Evolutionary conservation across 2,329 filamentous ascomycete genomes (phyloP).

Genomic region (Penicillium vulpinum): DNA sequence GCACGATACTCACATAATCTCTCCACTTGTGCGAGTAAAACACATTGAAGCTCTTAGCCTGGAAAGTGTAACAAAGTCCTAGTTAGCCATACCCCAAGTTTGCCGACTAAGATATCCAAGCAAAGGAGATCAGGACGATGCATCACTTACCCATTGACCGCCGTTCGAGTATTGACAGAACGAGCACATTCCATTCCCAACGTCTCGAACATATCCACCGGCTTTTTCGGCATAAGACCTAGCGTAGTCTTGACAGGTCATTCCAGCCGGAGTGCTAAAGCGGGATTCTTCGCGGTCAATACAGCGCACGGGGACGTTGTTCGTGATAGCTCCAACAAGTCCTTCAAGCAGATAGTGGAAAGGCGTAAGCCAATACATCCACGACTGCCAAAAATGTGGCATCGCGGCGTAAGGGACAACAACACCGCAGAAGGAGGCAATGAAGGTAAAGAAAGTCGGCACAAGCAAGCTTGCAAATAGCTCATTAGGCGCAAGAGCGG

Average conservation of each 20-base stretch:
- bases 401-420: slow-evolving; percentile 66
- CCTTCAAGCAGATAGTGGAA: slow-evolving; percentile 68
- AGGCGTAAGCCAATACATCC: slow-evolving; percentile 68
- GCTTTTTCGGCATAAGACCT: slow-evolving; percentile 52
- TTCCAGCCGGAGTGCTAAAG: slow-evolving; percentile 60
- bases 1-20: slow-evolving; percentile 51
- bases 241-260: slow-evolving; percentile 63
- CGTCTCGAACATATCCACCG: slow-evolving; percentile 62
- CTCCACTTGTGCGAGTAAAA: slow-evolving; percentile 64
- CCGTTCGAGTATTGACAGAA: slow-evolving; percentile 65
- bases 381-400: slow-evolving; percentile 64
- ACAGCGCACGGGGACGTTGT: slow-evolving; percentile 59
- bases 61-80: background rate
- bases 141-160: slow-evolving; percentile 56
- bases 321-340: slow-evolving; percentile 57
- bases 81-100: background rate
- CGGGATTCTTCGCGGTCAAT: slow-evolving; percentile 58
- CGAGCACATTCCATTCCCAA: slow-evolving; percentile 59
- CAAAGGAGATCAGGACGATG: background rate
- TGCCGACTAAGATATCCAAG: background rate
- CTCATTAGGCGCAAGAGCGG: slow-evolving; percentile 65
- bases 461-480: slow-evolving; percentile 66
- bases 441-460: slow-evolving; percentile 67
- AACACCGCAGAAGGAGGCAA: slow-evolving; percentile 73
- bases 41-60: slow-evolving; percentile 57